Evolutionary conservation across 495 filamentous ascomycete genomes (phyloP), one percentile per base, ranked within the genome.

Genomic region (Talaromyces nanjingensis): DNA sequence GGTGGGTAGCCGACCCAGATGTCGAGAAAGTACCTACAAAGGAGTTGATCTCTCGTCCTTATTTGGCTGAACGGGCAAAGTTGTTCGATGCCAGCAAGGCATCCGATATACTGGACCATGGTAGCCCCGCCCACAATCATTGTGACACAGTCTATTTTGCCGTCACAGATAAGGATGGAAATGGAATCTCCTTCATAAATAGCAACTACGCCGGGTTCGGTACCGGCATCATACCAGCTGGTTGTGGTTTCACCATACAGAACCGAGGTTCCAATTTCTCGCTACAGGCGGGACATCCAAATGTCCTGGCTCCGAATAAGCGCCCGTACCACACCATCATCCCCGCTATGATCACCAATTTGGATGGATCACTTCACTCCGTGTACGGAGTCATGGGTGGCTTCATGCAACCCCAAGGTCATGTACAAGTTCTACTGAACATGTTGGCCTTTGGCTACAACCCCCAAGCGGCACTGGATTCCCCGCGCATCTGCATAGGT

Each of bases 351-450:
- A 84, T 94, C 55, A 98, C 94, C 3, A 89, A 92, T 65, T 70
- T 84, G 1, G 91, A 93, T 66, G 82, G 82, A 20, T 85, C 79
- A 18, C 74, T 98, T 63, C 89, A 97, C 70, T 86, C 84, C 45
- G 91, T 96, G 0, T 96, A 91, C 67, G 96, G 94, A 55, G 92
- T 97, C 57, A 98, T 98, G 94, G 94, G 94, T 65, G 94, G 94
- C 34, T 97, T 93, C 75, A 98, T 98, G 96, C 94, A 98, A 79
- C 94, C 94, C 0, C 94, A 98, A 78, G 94, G 94, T 9, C 94
- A 98, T 70, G 91, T 98, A 14, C 94, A 98, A 74, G 91, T 97
- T 2, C 76, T 98, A 59, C 81, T 98, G 7, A 96, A 96, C 63
- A 91, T 96, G 86, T 74, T 96, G 3, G 86, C 89, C 0, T 96